Evolutionary conservation across 768 basidiomycete genomes (phyloP).

Genomic region (Xerocomus spinulosus): DNA sequence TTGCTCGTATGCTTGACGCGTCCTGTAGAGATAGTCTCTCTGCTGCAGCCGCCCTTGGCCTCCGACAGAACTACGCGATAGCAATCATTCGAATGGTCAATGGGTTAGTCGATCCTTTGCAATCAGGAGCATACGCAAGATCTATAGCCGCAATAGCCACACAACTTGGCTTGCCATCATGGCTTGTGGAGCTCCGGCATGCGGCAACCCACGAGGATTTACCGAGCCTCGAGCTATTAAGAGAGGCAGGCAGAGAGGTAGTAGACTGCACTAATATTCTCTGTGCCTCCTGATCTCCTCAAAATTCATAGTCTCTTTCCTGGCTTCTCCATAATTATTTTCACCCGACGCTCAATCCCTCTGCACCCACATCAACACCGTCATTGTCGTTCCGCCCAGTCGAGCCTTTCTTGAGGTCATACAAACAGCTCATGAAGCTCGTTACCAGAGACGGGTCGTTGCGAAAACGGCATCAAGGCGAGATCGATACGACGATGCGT

Average conservation of each 20-base stretch:
- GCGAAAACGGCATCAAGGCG: conserved; percentile 43
- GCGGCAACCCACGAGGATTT: conserved; percentile 95
- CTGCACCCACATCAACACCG: conserved; percentile 32
- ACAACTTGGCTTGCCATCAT: conserved; percentile 79
- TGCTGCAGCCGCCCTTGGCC: conserved; percentile 38
- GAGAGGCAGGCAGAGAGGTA: conserved; percentile 74
- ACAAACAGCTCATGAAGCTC: conserved; percentile 65
- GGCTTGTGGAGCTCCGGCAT: conserved; percentile 91
- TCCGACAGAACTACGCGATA: conserved; percentile 76
- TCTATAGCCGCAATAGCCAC: conserved; percentile 86
- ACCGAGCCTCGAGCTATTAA: conserved; percentile 74
- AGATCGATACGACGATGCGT: conserved; percentile 47
- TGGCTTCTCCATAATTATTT: conserved; percentile 89
- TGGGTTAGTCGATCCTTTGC: conserved; percentile 91
- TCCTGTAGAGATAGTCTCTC: conserved; percentile 14
- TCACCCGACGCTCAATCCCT: conserved; percentile 64
- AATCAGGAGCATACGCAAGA: conserved; percentile 82
- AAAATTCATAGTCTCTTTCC: conserved; percentile 54
- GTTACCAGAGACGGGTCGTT: conserved; percentile 63
- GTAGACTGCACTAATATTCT: conserved; percentile 3
- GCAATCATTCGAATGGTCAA: conserved; percentile 90
- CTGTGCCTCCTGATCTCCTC: conserved; percentile 2
- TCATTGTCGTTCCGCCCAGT: conserved; percentile 49
- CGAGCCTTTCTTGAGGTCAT: conserved; percentile 62
- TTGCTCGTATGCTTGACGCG: conserved; percentile 54